Evolutionary conservation across 2,329 filamentous ascomycete genomes (phyloP), one percentile per base, ranked within the genome.

Genomic region (Atkinsonella hypoxylon): DNA sequence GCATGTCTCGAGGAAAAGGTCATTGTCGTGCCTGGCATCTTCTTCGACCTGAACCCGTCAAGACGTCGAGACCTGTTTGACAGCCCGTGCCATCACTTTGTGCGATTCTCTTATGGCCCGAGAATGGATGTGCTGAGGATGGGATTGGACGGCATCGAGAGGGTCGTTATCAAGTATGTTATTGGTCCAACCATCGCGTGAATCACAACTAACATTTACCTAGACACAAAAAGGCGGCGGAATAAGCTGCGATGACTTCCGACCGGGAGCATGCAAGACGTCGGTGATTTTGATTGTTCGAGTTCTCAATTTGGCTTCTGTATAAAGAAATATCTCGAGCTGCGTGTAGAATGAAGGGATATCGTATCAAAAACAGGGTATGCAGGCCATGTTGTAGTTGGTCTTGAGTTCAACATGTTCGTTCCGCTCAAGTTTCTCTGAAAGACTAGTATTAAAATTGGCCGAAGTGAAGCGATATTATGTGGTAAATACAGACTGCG

Each of bases 21-120:
- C 58, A 96, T 96, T 62, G 89, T 96, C 17, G 91, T 97, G 4
- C 91, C 91, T 0, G 91, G 91, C 53, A 97, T 97, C 67, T 97
- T 97, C 78, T 97, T 97, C 66, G 91, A 97, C 62, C 70, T 97
- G 56, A 97, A 97, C 72, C 91, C 91, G 4, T 85, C 86, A 36
- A 85, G 89, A 66, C 79, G 91, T 57, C 78, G 91, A 64, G 91
- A 97, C 67, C 69, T 97, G 58, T 97, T 97, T 58, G 91, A 97
- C 70, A 88, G 82, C 58, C 91, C 91, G 53, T 96, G 91, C 70
- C 91, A 97, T 70, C 85, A 93, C 70, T 94, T 91, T 65, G 86
- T 94, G 30, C 79, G 89, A 48, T 78, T 94, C 59, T 89, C 84
- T 51, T 95, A 93, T 63, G 89, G 89, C 0, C 89, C 89, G 3